Conservation (phyloP, 1,284 basidiomycete genomes). For the Xerocomus alliaceus region DNA sequence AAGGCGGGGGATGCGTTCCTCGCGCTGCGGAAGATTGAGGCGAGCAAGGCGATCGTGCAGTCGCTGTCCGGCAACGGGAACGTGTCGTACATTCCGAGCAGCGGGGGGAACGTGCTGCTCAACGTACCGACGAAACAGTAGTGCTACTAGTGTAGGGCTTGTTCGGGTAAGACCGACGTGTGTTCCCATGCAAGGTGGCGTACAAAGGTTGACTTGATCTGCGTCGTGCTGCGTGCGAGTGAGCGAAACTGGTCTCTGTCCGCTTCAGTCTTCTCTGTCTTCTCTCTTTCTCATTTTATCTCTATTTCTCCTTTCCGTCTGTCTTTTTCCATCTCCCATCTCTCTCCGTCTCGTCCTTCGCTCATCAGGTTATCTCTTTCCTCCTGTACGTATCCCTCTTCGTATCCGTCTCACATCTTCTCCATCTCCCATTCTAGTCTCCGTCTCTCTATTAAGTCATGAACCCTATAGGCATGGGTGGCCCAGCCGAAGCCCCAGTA, state of each 20-base stretch:
- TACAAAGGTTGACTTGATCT: slow-evolving; percentile 33
- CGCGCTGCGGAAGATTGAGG: slow-evolving; percentile 95
- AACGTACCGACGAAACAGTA: slow-evolving; percentile 74
- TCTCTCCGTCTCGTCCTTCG: slow-evolving; percentile 46
- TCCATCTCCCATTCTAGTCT: slow-evolving; percentile 12
- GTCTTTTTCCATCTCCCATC: slow-evolving; percentile 45
- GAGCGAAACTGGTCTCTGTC: slow-evolving; percentile 19
- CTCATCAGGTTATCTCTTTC: slow-evolving; percentile 50
- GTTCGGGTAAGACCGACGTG: slow-evolving; percentile 25
- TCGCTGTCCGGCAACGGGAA: slow-evolving; percentile 82
- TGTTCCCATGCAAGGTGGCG: slow-evolving; percentile 38
- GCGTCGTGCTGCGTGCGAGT: slow-evolving; percentile 27
- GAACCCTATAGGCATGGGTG: slow-evolving; percentile 76
- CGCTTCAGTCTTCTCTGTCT: slow-evolving; percentile 52
- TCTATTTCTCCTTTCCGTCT: slow-evolving; percentile 48
- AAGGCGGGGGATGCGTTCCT: slow-evolving; percentile 97
- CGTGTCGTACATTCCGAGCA: slow-evolving; percentile 87
- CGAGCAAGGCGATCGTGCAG: slow-evolving; percentile 93
- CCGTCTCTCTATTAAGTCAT: slow-evolving; percentile 65
- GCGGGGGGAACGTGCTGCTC: slow-evolving; percentile 79
- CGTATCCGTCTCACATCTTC: background rate
- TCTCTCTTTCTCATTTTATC: slow-evolving; percentile 53
- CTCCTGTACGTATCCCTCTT: slow-evolving; percentile 44
- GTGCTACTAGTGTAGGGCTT: background rate
- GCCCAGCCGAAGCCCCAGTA: slow-evolving; percentile 77